phyloP scores from a whole-genome alignment of 129 eudicot genomes.

The Chrysanthemum seticuspe region DNA sequence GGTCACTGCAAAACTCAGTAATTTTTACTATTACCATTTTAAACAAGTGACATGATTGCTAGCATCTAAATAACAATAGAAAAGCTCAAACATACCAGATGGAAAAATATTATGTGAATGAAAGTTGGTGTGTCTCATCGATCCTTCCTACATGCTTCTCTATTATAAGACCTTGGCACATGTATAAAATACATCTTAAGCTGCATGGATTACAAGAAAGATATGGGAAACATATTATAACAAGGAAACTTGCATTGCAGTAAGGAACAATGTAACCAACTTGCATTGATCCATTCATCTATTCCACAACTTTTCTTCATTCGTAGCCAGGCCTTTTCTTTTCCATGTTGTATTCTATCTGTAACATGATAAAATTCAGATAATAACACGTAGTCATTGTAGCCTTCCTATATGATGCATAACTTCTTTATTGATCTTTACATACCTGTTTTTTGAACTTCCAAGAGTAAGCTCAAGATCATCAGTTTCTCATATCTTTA shows the following conservation, averaged over 20 bases:
- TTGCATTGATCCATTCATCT: slow-evolving; percentile 24
- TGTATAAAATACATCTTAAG: slow-evolving; percentile 17
- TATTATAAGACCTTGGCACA: not conserved
- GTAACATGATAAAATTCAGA: slow-evolving; percentile 9
- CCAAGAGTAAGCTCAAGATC: slow-evolving; percentile 92
- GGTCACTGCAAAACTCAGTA: no score
- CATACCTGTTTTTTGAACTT: slow-evolving; percentile 56
- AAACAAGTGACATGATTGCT: no score
- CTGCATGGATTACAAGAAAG: slow-evolving; percentile 20
- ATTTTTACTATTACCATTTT: no score
- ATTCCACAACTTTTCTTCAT: slow-evolving; percentile 5
- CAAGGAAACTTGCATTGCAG: slow-evolving; percentile 12
- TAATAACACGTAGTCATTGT: not conserved
- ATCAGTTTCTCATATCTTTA: slow-evolving; percentile 32
- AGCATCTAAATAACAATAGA: no score
- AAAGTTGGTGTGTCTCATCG: no score
- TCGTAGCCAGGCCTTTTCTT: slow-evolving; percentile 9
- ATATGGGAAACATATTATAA: slow-evolving; percentile 29
- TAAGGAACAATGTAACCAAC: slow-evolving; percentile 17
- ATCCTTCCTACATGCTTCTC: slow-evolving; percentile 1
- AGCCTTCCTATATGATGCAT: not conserved
- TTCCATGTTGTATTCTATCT: slow-evolving; percentile 25
- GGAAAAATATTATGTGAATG: no score
- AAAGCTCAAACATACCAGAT: no score
- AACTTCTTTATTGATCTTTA: not conserved